phyloP scores from a whole-genome alignment of 148 eudicot genomes.

The Rhododendron molle region DNA sequence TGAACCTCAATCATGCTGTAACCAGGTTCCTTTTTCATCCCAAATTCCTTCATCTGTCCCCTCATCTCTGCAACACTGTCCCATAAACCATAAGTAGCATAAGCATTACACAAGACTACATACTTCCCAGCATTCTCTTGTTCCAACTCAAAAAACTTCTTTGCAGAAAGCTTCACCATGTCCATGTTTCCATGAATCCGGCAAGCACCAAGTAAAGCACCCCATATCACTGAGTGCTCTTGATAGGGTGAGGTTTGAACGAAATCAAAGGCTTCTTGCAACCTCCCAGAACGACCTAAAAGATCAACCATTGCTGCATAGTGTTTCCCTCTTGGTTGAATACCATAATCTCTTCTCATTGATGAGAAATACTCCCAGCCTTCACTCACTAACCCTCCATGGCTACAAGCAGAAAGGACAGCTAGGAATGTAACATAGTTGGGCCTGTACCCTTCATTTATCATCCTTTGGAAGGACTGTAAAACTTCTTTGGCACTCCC shows the following conservation, averaged over 20 bases:
- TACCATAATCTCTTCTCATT: constrained; percentile 63
- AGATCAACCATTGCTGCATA: constrained; percentile 79
- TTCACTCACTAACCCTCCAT: constrained; percentile 77
- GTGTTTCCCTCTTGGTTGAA: constrained; percentile 66
- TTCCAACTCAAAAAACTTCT: constrained; percentile 59
- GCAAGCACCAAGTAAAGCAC: constrained; percentile 79
- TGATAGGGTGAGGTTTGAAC: constrained; percentile 48
- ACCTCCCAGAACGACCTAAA: constrained; percentile 79
- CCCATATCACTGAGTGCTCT: constrained; percentile 71
- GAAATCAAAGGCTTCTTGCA: constrained; percentile 70
- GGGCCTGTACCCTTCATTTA: constrained; percentile 65
- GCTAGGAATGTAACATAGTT: constrained; percentile 80
- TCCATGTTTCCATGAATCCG: constrained; percentile 69
- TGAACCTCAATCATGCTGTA: constrained; percentile 82
- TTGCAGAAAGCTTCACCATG: constrained; percentile 53
- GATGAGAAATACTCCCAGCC: constrained; percentile 65
- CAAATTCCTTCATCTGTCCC: constrained; percentile 59
- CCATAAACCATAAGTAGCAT: constrained; percentile 59
- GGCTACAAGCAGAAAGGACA: constrained; percentile 92
- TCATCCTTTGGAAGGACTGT: constrained; percentile 53
- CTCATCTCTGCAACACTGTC: constrained; percentile 60
- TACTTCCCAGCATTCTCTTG: constrained; percentile 71
- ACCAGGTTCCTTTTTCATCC: constrained; percentile 74
- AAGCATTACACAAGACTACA: constrained; percentile 65
- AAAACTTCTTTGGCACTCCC: constrained; percentile 62